Evolutionary conservation across 1,284 basidiomycete species (phyloP), one percentile per base, ranked within the genome.

Genomic region (Cystobasidiaceae sp.): DNA sequence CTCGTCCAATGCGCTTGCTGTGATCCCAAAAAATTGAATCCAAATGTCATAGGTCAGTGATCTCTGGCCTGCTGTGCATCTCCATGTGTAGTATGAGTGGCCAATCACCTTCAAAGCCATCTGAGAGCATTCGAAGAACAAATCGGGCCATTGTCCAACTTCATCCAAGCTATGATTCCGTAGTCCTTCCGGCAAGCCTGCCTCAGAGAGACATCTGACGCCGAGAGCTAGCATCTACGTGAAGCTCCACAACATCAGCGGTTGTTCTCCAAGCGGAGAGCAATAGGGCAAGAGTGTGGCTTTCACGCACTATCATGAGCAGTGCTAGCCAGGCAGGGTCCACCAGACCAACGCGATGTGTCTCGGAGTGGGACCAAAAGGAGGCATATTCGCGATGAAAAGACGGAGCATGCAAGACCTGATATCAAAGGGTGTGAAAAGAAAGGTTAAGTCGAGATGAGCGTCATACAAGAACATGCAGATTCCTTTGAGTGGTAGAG

Each of bases 111-210:
- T 54, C 25, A 54, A 7, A 15, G 51, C 51, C 25, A 37, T n/a
- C 19, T 54, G 51, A 17, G 51, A 33, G 19, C 51, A 32, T n/a
- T 54, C 51, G 51, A 54, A 54, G 28, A 54, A 54, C 11, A 54
- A 30, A 21, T 54, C 51, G 25, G 51, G 51, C 51, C 51, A 54
- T 39, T 34, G 51, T 19, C n/a, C 30, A 19, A 54, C 19, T 37
- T 54, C 51, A 11, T 17, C 28, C 30, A 32, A 32, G 17, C 23
- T 33, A 19, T 39, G 32, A 5, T n/a, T 39, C 28, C 32, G 51
- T 19, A 54, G 32, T 21, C 32, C 51, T 21, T 30, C 23, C 8
- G 51, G 51, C 19, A 54, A 21, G 13, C 32, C 51, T 4, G 28
- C 51, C n/a, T 34, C 19, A 3, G 51, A 32, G 8, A 54, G 32